Evolutionary conservation across 352 stramenopile species (phyloP).

Genomic region (Phytopythium oedochilum): DNA sequence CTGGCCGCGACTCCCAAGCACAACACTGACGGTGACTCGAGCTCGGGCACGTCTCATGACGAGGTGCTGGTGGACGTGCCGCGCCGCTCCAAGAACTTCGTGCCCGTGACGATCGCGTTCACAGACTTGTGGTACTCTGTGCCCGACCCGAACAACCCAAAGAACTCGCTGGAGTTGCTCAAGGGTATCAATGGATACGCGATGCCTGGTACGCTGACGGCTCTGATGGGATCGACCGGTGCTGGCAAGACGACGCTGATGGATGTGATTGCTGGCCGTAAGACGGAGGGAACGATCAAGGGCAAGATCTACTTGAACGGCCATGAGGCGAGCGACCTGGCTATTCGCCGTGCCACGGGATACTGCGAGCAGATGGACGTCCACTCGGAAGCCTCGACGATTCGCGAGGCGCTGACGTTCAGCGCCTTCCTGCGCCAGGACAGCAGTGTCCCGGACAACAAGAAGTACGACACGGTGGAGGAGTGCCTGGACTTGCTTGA

Average conservation of each 20-base stretch:
- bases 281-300: constrained; percentile 5
- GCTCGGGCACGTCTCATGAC: constrained; percentile 7
- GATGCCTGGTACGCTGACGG: constrained; percentile 52
- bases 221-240: constrained; percentile 61
- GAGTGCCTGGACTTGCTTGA: constrained; percentile 21
- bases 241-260: constrained; percentile 5
- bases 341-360: constrained; percentile 22
- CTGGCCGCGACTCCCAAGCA: constrained; percentile 15
- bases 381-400: constrained; percentile 72
- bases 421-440: constrained; percentile 61
- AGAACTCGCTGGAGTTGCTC: constrained; percentile 20
- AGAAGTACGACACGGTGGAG: constrained; percentile 21
- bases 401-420: constrained; percentile 81
- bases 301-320: constrained; percentile 19
- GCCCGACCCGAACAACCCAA: neutral
- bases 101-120: constrained; percentile 19
- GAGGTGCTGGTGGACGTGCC: constrained; percentile 9
- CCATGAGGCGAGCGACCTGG: constrained; percentile 14
- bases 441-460: constrained; percentile 25
- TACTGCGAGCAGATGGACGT: constrained; percentile 73
- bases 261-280: constrained; percentile 9
- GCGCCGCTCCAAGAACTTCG: constrained; percentile 13
- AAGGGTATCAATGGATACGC: constrained; percentile 21
- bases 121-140: constrained; percentile 20
- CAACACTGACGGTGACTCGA: constrained; percentile 3